Evolutionary conservation across 768 basidiomycete genomes (phyloP).

Genomic region (Inosperma sp.): DNA sequence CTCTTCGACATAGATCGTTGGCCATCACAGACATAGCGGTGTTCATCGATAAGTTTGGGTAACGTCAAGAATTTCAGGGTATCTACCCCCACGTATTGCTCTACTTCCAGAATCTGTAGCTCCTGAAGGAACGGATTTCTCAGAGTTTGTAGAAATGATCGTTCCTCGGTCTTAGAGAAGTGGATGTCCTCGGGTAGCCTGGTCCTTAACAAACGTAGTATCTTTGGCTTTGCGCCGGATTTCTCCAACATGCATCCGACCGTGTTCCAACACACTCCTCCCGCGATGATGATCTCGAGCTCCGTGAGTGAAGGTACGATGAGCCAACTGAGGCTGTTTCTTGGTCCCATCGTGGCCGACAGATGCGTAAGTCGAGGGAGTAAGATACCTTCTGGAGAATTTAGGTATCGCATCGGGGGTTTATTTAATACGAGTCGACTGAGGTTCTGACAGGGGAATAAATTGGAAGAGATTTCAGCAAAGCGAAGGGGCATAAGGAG

Average conservation of each 20-base stretch:
- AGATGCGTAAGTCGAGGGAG: background rate
- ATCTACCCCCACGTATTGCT: background rate
- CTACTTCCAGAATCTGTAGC: background rate
- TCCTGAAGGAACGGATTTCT: background rate
- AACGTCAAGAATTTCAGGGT: background rate
- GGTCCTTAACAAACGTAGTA: background rate
- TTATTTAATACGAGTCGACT: background rate
- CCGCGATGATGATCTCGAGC: background rate
- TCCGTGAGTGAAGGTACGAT: background rate
- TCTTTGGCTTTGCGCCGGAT: background rate
- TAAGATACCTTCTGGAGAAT: background rate
- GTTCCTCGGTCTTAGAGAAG: background rate
- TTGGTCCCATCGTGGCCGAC: background rate
- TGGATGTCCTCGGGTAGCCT: background rate
- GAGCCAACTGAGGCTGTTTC: background rate
- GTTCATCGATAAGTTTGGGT: no score
- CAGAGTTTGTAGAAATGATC: background rate
- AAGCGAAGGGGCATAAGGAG: background rate
- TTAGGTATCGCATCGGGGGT: no score
- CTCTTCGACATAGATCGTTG: no score
- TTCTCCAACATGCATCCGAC: background rate
- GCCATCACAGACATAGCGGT: no score
- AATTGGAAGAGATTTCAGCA: background rate
- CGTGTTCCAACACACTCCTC: background rate
- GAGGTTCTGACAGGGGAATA: background rate